phyloP scores from a whole-genome alignment of 306 rosid genomes.

The Abrus precatorius region DNA sequence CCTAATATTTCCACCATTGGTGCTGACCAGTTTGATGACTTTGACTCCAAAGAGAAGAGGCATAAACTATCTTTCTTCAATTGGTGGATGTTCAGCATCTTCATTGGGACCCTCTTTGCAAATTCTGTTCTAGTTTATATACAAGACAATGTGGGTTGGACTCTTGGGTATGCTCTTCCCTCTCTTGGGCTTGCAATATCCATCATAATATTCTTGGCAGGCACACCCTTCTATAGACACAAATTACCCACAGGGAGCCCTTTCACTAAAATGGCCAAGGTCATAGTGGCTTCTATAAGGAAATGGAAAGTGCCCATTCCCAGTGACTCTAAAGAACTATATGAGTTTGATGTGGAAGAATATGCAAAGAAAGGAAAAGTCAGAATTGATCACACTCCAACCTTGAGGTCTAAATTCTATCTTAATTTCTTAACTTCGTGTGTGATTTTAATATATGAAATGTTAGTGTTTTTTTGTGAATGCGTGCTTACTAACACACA shows the following conservation, averaged over 20 bases:
- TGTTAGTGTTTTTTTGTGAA: background rate
- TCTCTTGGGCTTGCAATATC: slow-evolving; percentile 71
- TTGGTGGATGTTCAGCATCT: slow-evolving; percentile 88
- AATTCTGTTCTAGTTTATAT: slow-evolving; percentile 65
- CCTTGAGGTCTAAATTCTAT: slow-evolving; percentile 56
- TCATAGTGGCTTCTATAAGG: slow-evolving; percentile 60
- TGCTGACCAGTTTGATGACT: slow-evolving; percentile 87
- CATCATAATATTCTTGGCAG: slow-evolving; percentile 60
- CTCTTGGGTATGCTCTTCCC: slow-evolving; percentile 79
- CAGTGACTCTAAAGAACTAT: slow-evolving; percentile 61
- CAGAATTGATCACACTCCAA: slow-evolving; percentile 62
- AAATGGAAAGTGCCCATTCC: slow-evolving; percentile 61
- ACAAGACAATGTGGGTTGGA: slow-evolving; percentile 74
- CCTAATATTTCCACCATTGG: slow-evolving; percentile 93
- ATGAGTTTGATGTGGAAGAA: slow-evolving; percentile 62
- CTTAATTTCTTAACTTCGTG: background rate
- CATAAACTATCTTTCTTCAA: slow-evolving; percentile 82
- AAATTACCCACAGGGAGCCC: slow-evolving; percentile 70
- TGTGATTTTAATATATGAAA: background rate
- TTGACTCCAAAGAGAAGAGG: slow-evolving; percentile 66
- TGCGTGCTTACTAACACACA: background rate
- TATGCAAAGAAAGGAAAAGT: slow-evolving; percentile 52
- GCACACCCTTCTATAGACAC: slow-evolving; percentile 75
- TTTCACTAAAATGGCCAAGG: slow-evolving; percentile 60
- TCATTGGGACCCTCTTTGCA: slow-evolving; percentile 80